Evolutionary conservation across 1,284 basidiomycete species (phyloP).

Genomic region (Puccinia hordei): DNA sequence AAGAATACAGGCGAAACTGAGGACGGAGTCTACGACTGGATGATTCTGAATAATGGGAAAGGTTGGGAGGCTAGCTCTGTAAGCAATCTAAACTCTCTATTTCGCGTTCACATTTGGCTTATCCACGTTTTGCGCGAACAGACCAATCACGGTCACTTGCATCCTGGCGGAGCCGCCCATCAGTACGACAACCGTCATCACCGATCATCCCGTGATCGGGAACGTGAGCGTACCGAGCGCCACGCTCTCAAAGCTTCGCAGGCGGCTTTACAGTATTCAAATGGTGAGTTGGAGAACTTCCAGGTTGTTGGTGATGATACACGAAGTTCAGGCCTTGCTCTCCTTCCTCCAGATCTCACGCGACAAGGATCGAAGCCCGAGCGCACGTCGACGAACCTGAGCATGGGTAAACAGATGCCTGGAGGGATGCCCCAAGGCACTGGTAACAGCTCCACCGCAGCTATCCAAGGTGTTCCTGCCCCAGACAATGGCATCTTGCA

Average conservation of each 20-base stretch:
- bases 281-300: conserved; percentile 23
- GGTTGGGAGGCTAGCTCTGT: conserved; percentile 89
- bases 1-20: conserved; percentile 84
- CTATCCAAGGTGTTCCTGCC: conserved; percentile 33
- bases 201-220: conserved; percentile 58
- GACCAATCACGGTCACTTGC: conserved; percentile 41
- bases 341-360: conserved; percentile 10
- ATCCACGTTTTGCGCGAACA: neutral
- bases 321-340: conserved; percentile 15
- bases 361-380: conserved; percentile 41
- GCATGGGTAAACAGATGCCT: conserved; percentile 31
- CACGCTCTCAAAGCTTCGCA: conserved; percentile 60
- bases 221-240: conserved; percentile 61
- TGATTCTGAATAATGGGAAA: conserved; percentile 81
- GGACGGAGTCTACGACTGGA: conserved; percentile 89
- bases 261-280: conserved; percentile 53
- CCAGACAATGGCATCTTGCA: conserved; percentile 27
- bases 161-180: conserved; percentile 1
- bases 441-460: conserved; percentile 28
- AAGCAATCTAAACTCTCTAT: conserved; percentile 61
- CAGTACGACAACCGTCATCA: conserved; percentile 58
- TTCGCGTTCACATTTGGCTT: neutral
- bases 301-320: neutral
- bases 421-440: conserved; percentile 9
- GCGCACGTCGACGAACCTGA: conserved; percentile 32